Conservation (phyloP, 2,329 filamentous ascomycete genomes). For the Herpotrichia juniperi region DNA sequence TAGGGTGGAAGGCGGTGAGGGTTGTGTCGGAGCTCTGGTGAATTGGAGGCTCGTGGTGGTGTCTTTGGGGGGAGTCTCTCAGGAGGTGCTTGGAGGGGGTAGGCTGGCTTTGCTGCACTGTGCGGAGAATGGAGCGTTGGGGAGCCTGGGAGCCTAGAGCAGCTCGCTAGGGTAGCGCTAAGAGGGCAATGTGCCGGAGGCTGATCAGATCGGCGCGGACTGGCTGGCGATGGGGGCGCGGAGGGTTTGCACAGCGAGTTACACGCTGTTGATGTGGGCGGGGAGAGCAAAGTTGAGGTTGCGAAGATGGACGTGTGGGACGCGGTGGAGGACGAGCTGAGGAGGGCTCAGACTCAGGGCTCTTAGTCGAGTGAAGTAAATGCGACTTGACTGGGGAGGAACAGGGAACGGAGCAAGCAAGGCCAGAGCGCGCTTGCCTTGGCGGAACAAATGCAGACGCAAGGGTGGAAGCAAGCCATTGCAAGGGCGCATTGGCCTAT, state of each 20-base stretch:
- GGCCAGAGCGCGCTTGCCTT: constrained; percentile 18
- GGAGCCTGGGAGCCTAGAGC: neutral
- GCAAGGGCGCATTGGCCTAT: constrained; percentile 36
- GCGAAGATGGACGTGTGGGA: neutral
- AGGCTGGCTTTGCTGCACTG: constrained; percentile 19
- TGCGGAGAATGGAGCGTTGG: constrained; percentile 1
- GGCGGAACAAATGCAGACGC: constrained; percentile 1
- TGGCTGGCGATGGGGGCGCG: neutral
- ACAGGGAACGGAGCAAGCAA: too few relatives aligned
- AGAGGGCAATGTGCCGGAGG: constrained; percentile 1
- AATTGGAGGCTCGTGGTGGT: constrained; percentile 17
- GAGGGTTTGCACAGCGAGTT: neutral
- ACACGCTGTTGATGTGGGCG: neutral
- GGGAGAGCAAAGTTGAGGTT: neutral
- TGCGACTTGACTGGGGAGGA: too few relatives aligned
- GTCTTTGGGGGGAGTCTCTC: constrained; percentile 24
- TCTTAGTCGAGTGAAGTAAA: too few relatives aligned
- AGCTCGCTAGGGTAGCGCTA: neutral
- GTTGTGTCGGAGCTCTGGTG: constrained; percentile 24
- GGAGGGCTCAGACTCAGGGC: too few relatives aligned
- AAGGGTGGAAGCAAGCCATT: constrained; percentile 20
- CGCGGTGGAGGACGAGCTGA: neutral
- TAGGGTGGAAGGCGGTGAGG: constrained; percentile 21
- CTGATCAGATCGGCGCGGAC: neutral
- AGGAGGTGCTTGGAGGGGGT: constrained; percentile 29